A percentile compares a stretch with the other conserved stretches of the same genome.
phyloP scores from a whole-genome alignment of 352 stramenopile species.

The Globisporangium apiculatum region DNA sequence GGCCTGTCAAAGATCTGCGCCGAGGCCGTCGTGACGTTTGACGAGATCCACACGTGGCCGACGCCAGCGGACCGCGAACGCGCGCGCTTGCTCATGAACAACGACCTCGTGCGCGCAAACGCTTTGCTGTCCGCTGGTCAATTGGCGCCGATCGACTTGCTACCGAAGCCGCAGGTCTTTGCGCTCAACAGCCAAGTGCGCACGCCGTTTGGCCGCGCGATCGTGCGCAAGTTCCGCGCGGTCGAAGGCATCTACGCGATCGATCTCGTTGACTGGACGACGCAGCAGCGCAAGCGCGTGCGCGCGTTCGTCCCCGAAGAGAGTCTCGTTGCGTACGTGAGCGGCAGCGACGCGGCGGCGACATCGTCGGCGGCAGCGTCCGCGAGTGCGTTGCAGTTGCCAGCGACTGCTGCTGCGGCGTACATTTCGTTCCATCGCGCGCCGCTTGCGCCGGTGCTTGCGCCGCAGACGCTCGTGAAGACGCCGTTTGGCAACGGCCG shows the following conservation, averaged over 20 bases:
- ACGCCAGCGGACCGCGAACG: conserved; percentile 52
- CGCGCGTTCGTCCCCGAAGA: conserved; percentile 54
- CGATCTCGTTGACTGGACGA: conserved; percentile 61
- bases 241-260: conserved; percentile 80
- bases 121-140: conserved; percentile 30
- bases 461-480: conserved; percentile 48
- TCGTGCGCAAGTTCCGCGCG: conserved; percentile 61
- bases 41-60: conserved; percentile 48
- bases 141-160: conserved; percentile 23
- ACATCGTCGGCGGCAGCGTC: conserved; percentile 20
- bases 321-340: conserved; percentile 34
- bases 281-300: conserved; percentile 29
- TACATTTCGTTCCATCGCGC: conserved; percentile 54
- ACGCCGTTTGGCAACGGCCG: conserved; percentile 74
- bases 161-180: conserved; percentile 63
- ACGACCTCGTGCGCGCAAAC: conserved; percentile 58
- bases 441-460: conserved; percentile 31
- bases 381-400: too few relatives aligned
- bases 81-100: conserved; percentile 56
- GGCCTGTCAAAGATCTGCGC: conserved; percentile 70
- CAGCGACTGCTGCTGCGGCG: conserved; percentile 12
- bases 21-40: conserved; percentile 42
- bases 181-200: conserved; percentile 46
- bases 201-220: conserved; percentile 56
- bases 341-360: conserved; percentile 27